A percentile compares a stretch with the other conserved stretches of the same genome.
These are phyloP conservation scores for Cryptosporidium parvum DNA, from an alignment of 169 alveolate species.

Conservation along the genomic window DNA sequence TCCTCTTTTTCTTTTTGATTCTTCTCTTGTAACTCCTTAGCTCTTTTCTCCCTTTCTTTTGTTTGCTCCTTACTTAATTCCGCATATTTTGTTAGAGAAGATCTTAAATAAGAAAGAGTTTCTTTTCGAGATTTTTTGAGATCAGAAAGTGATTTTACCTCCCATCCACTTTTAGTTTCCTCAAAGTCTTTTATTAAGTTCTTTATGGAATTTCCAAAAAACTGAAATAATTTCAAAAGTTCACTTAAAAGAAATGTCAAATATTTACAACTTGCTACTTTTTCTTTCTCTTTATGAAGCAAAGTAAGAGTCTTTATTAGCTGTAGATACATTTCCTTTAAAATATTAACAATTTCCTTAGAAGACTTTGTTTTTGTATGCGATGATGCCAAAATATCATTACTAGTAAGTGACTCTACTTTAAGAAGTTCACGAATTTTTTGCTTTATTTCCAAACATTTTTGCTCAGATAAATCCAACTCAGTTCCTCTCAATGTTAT, in stretches of 20 bases:
- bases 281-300: background rate
- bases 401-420: background rate
- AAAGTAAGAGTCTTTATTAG: background rate
- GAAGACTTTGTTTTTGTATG: background rate
- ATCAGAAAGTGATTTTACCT: background rate
- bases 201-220: background rate
- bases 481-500: background rate
- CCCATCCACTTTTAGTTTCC: background rate
- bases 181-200: background rate
- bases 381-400: conserved; percentile 3
- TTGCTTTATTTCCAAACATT: background rate
- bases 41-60: background rate
- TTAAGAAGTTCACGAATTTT: background rate
- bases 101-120: background rate
- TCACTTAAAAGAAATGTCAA: background rate
- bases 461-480: background rate
- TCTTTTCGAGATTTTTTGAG: background rate
- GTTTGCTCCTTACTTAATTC: background rate
- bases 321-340: background rate
- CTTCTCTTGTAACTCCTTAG: background rate
- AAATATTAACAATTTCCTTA: background rate
- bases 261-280: background rate
- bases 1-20: background rate
- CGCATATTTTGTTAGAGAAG: background rate
- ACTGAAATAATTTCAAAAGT: background rate